Conservation (phyloP, 2,329 filamentous ascomycete genomes). For the Fusarium nelsonii region DNA sequence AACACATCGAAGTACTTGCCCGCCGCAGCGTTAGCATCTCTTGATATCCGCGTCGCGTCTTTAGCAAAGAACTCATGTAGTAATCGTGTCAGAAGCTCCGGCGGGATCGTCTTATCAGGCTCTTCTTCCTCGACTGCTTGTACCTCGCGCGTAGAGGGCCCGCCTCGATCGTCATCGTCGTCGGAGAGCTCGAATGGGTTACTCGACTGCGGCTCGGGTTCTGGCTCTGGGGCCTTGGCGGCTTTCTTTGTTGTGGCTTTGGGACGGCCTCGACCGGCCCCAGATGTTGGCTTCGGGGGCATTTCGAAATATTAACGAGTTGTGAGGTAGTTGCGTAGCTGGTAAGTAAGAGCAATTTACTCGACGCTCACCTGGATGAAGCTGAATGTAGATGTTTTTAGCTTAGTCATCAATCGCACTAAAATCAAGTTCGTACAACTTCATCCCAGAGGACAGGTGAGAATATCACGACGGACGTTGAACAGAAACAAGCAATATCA, state of each 20-base stretch:
- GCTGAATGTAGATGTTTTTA: neutral
- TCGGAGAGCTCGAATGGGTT: slow-evolving; percentile 56
- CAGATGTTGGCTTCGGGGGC: slow-evolving; percentile 58
- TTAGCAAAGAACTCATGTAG: slow-evolving; percentile 84
- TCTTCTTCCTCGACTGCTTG: slow-evolving; percentile 49
- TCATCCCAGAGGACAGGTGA: neutral
- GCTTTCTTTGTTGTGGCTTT: slow-evolving; percentile 46
- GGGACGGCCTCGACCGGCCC: slow-evolving; percentile 54
- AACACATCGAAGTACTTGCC: slow-evolving; percentile 93
- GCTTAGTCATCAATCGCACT: slow-evolving; percentile 31
- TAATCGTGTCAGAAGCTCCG: slow-evolving; percentile 79
- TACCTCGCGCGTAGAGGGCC: slow-evolving; percentile 43
- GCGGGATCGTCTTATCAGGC: slow-evolving; percentile 69
- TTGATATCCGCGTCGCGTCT: slow-evolving; percentile 78
- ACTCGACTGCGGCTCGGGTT: slow-evolving; percentile 49
- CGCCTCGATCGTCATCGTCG: slow-evolving; percentile 35
- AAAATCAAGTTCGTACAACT: neutral
- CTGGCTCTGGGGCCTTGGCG: slow-evolving; percentile 39
- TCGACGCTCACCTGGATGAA: neutral
- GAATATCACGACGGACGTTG: neutral
- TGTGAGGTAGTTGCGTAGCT: neutral
- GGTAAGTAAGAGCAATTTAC: neutral
- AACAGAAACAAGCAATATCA: neutral
- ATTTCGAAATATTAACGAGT: slow-evolving; percentile 47
- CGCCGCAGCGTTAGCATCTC: slow-evolving; percentile 80